Evolutionary conservation across 225 moss, liverwort and hornwort genomes (phyloP).

Genomic region (Sphagnum contortum): DNA sequence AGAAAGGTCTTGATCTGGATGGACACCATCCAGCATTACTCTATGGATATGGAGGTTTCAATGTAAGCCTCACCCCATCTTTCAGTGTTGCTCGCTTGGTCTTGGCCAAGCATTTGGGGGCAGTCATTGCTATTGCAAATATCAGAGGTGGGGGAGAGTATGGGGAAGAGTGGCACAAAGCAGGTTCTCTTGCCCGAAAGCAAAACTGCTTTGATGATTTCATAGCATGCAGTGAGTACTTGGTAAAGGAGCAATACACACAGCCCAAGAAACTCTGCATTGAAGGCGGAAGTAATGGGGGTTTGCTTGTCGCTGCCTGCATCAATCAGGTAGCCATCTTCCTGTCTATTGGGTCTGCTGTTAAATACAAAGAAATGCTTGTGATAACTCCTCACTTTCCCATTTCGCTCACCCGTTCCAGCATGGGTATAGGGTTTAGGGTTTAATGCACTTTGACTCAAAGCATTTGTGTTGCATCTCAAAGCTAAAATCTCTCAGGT

Average conservation of each 20-base stretch:
- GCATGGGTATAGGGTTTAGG: too few species aligned
- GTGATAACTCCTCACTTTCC: too few species aligned
- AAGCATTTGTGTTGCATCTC: not conserved
- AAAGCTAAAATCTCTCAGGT: not conserved
- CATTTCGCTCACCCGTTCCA: too few species aligned
- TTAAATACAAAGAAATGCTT: too few species aligned
- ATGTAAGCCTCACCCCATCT: constrained; percentile 70
- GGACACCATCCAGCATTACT: constrained; percentile 65
- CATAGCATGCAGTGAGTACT: constrained; percentile 63
- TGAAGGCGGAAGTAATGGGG: constrained; percentile 92
- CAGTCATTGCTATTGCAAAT: constrained; percentile 75
- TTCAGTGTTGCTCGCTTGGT: constrained; percentile 73
- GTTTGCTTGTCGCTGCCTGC: constrained; percentile 81
- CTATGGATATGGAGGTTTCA: constrained; percentile 91
- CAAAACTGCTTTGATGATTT: constrained; percentile 96
- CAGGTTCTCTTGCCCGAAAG: constrained; percentile 64
- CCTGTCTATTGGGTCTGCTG: not conserved
- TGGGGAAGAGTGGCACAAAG: constrained; percentile 96
- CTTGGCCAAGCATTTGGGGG: constrained; percentile 65
- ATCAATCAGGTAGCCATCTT: constrained; percentile 61
- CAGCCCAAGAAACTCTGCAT: constrained; percentile 77
- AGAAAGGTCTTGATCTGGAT: constrained; percentile 48
- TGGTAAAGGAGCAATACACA: constrained; percentile 58
- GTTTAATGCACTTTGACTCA: not conserved
- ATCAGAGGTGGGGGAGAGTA: constrained; percentile 91